Percentiles rank a stretch among this genome's conserved stretches.
phyloP scores from a whole-genome alignment of 345 rosid genomes.

The Linum usitatissimum region DNA sequence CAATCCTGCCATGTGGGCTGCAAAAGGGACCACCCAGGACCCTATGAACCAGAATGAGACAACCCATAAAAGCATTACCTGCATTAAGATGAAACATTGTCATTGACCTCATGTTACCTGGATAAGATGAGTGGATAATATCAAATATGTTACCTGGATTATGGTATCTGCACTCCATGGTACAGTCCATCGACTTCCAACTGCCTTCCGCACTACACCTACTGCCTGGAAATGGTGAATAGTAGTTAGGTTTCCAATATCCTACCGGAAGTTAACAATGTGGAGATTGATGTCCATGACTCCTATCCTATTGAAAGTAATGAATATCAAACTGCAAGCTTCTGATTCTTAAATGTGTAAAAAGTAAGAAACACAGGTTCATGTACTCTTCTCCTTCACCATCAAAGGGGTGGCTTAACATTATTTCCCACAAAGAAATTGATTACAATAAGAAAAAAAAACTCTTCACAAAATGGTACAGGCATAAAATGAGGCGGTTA shows the following conservation, averaged over 20 bases:
- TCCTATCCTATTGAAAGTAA: neutral
- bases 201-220: conserved; percentile 45
- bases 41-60: conserved; percentile 95
- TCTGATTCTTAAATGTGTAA: neutral
- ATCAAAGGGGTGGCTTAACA: neutral
- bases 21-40: conserved; percentile 89
- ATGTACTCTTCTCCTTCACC: neutral
- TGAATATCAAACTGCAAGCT: neutral
- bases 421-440: too few species aligned
- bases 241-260: neutral
- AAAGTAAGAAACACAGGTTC: neutral
- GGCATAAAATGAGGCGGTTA: neutral
- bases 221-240: conserved; percentile 48
- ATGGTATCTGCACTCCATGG: conserved; percentile 97
- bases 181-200: conserved; percentile 83
- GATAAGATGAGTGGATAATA: neutral
- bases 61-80: conserved; percentile 98
- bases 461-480: neutral
- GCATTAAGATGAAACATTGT: conserved; percentile 11
- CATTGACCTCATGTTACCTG: too few species aligned
- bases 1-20: conserved; percentile 79
- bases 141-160: conserved; percentile 46
- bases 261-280: neutral
- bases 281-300: neutral
- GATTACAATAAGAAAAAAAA: too few species aligned